Evolutionary conservation across 192 early-diverging fungal species (phyloP), one percentile per base, ranked within the genome.

Genomic region (Podila minutissima): DNA sequence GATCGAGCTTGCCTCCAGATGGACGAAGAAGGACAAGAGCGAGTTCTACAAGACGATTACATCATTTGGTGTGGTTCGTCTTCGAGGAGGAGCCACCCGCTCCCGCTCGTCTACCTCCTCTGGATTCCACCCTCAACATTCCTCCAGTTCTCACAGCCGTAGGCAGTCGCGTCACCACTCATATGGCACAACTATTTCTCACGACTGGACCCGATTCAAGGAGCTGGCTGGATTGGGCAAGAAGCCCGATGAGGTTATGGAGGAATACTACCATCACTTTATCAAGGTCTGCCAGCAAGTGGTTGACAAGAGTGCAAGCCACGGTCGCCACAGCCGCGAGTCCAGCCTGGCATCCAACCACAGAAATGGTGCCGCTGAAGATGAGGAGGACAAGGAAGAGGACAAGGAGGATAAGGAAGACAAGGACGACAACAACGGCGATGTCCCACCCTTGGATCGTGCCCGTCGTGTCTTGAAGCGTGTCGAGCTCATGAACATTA

Each of bases 401-500:
- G 72, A 78, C 2, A 74, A 77, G 28, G 82, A 72, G 13, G 82
- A 86, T n/a, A 49, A 46, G 15, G 68, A 70, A 31, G 86, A 84
- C 20, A 71, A 82, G 10, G 83, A 85, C 50, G 84, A 74, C 15
- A 73, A 75, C 24, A 71, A 74, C 32, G 75, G 84, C 5, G 91
- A 91, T 75, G 67, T 78, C 15, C 85, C 93, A 5, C 90, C 91
- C 32, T 83, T 88, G 59, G 93, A 93, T 55, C 89, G 89, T 59
- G 92, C 93, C 20, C 89, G 90, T 57, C 89, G 91, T 64, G 67
- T 93, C 9, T 41, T 94, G 29, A 94, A 93, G 68, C 83, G 92
- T 32, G 84, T 95, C 13, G 90, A 88, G 24, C 85, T 88, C 58
- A 92, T 95, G 91, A 90, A 89, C 32, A 87, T 74, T 11, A 86